Conservation (phyloP, 306 rosid species). For the Clitoria ternatea region DNA sequence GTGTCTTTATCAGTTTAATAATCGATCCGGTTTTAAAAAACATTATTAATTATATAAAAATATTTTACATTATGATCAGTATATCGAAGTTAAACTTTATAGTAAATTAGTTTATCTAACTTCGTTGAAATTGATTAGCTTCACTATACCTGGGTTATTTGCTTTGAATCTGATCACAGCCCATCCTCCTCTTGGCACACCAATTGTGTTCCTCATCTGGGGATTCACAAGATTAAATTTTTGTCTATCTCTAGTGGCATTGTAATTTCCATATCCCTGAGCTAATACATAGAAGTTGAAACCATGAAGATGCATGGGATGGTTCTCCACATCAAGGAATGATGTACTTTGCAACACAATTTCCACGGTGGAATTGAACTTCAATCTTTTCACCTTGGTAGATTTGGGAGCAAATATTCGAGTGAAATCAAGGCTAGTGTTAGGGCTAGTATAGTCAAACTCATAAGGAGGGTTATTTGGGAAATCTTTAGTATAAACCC, state of each 20-base stretch:
- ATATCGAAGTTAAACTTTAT: too few species aligned
- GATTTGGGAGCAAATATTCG: constrained; percentile 28
- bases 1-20: too few species aligned
- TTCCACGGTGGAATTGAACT: constrained; percentile 47
- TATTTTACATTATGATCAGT: too few species aligned
- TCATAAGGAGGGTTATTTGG: too few species aligned
- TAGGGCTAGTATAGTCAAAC: too few species aligned
- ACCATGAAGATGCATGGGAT: not conserved
- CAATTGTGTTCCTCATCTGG: constrained; percentile 35
- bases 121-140: not conserved
- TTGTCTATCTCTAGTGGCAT: constrained; percentile 6
- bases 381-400: constrained; percentile 45
- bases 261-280: constrained; percentile 26
- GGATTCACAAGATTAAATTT: constrained; percentile 40
- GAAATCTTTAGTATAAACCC: too few species aligned
- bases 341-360: constrained; percentile 27
- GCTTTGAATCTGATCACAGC: constrained; percentile 45
- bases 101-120: too few species aligned
- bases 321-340: not conserved
- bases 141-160: not conserved
- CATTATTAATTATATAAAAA: too few species aligned
- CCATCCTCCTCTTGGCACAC: constrained; percentile 51
- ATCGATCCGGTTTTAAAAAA: too few species aligned
- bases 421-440: too few species aligned
- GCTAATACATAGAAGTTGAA: constrained; percentile 3